A percentile compares a stretch with the other conserved stretches of the same genome.
Evolutionary conservation across 2,329 filamentous ascomycete species (phyloP).

Genomic region (Malbranchea cinnamomea): DNA sequence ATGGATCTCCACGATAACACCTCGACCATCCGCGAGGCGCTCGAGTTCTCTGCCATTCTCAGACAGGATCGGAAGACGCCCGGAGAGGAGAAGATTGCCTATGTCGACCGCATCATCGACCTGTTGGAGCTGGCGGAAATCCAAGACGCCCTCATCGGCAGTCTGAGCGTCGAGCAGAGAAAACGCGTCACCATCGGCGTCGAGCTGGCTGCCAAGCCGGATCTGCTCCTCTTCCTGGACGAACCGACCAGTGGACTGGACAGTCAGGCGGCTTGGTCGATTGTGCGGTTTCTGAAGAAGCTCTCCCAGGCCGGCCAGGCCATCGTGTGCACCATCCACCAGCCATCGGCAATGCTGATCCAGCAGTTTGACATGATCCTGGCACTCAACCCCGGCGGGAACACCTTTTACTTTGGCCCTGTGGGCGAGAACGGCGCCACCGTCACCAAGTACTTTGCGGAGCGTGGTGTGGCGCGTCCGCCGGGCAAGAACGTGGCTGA

Average conservation of each 20-base stretch:
- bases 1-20: constrained; percentile 54
- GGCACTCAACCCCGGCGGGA: constrained; percentile 61
- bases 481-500: constrained; percentile 52
- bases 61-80: constrained; percentile 45
- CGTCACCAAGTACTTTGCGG: constrained; percentile 51
- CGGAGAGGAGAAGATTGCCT: constrained; percentile 48
- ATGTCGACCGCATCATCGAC: constrained; percentile 54
- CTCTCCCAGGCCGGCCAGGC: constrained; percentile 65
- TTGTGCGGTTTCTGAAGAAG: constrained; percentile 46
- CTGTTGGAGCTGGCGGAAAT: constrained; percentile 54
- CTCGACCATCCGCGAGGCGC: constrained; percentile 50
- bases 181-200: constrained; percentile 53
- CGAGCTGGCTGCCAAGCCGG: constrained; percentile 47
- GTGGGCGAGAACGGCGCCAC: constrained; percentile 50
- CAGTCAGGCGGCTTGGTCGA: constrained; percentile 52
- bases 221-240: constrained; percentile 46
- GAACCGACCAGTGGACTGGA: constrained; percentile 53
- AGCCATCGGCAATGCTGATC: constrained; percentile 73
- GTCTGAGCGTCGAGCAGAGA: constrained; percentile 50
- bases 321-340: constrained; percentile 82
- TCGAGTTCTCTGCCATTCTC: constrained; percentile 50
- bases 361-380: constrained; percentile 77
- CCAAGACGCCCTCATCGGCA: constrained; percentile 51
- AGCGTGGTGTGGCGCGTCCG: constrained; percentile 51
- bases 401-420: constrained; percentile 61